Evolutionary conservation across 148 eudicot genomes (phyloP).

Genomic region (Cornus controversa): DNA sequence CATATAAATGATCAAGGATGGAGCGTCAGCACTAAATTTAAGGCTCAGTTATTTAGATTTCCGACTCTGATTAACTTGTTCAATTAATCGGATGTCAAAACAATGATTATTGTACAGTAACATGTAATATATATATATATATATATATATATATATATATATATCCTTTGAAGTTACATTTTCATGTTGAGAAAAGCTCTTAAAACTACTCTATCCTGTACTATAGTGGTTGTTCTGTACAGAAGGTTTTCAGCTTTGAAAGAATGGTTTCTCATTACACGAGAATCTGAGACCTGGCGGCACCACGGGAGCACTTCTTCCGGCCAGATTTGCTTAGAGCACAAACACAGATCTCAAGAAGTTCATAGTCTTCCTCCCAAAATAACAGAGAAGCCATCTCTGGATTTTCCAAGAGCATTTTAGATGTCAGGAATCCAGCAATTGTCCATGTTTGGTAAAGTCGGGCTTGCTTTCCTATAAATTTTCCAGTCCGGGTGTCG

Average conservation of each 20-base stretch:
- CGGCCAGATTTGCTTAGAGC: conserved; percentile 61
- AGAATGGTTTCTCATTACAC: conserved; percentile 21
- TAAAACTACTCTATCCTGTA: not conserved
- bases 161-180: not conserved
- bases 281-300: conserved; percentile 77
- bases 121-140: no score
- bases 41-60: not conserved
- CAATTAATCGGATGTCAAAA: conserved; percentile 3
- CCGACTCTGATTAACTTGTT: conserved; percentile 9
- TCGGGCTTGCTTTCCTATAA: conserved; percentile 85
- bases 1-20: not conserved
- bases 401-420: conserved; percentile 77
- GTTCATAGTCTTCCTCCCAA: conserved; percentile 94
- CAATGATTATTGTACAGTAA: not conserved
- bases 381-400: conserved; percentile 65
- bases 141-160: no score
- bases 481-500: conserved; percentile 78
- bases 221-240: not conserved
- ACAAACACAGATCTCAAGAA: conserved; percentile 86
- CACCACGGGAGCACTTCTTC: conserved; percentile 75
- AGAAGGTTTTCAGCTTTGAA: not conserved
- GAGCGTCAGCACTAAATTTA: not conserved
- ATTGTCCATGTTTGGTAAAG: conserved; percentile 95
- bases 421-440: conserved; percentile 79
- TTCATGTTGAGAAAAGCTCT: not conserved